Evolutionary conservation across 257 asterid species (phyloP).

Genomic region (Linaria vulgaris): DNA sequence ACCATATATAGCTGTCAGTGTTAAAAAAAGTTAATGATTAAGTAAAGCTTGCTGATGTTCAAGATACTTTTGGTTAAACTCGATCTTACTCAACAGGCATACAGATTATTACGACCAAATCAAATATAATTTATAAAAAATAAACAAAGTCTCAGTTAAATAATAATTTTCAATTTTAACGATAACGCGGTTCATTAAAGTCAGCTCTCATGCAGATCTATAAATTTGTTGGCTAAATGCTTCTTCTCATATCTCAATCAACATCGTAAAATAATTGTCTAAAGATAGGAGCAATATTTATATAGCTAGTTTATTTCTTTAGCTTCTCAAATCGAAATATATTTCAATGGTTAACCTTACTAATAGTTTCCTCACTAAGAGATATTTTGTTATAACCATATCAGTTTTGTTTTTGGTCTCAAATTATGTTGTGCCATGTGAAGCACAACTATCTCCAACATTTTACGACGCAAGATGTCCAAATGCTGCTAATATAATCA

Average conservation of each 20-base stretch:
- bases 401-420: background rate
- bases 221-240: background rate
- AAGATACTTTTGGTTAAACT: too few species aligned
- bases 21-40: too few species aligned
- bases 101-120: too few species aligned
- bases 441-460: conserved; percentile 29
- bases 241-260: conserved; percentile 4
- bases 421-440: background rate
- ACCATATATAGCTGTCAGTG: too few species aligned
- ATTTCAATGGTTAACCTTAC: background rate
- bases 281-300: background rate
- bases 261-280: background rate
- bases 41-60: too few species aligned
- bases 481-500: conserved; percentile 20
- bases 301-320: background rate
- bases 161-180: too few species aligned
- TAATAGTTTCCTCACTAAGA: background rate
- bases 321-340: background rate
- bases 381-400: background rate
- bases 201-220: too few species aligned
- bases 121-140: too few species aligned
- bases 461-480: conserved; percentile 25
- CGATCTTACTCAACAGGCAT: too few species aligned
- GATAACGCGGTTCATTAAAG: too few species aligned
- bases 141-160: too few species aligned